Evolutionary conservation across 108 stramenopile genomes (phyloP).

Genomic region (Mediolabrus comicus): DNA sequence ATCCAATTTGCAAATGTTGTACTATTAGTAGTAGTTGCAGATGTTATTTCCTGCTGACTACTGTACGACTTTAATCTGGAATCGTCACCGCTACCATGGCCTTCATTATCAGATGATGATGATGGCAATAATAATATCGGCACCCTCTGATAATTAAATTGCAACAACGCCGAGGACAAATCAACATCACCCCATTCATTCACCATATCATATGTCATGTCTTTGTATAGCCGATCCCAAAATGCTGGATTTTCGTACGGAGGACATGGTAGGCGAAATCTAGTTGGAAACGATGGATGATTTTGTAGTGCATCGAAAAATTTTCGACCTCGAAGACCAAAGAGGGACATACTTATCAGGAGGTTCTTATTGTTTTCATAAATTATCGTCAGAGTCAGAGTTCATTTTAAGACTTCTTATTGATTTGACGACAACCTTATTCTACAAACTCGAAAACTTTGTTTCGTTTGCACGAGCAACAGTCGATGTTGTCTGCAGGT

Average conservation of each 20-base stretch:
- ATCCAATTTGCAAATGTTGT: conserved; percentile 52
- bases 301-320: conserved; percentile 43
- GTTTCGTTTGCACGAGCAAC: too few relatives aligned
- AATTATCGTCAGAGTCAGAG: too few relatives aligned
- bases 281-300: conserved; percentile 13
- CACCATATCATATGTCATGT: conserved; percentile 52
- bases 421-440: too few relatives aligned
- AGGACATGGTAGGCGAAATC: conserved; percentile 66
- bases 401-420: too few relatives aligned
- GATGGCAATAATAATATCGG: neutral
- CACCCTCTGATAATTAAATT: conserved; percentile 33
- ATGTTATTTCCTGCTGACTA: neutral
- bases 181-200: conserved; percentile 75
- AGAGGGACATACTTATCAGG: neutral
- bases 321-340: conserved; percentile 15
- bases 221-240: conserved; percentile 67
- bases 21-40: neutral
- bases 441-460: too few relatives aligned
- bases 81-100: neutral
- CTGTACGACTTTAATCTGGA: too few relatives aligned
- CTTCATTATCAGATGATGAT: too few relatives aligned
- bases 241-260: conserved; percentile 58
- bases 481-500: too few relatives aligned
- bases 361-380: too few relatives aligned
- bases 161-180: conserved; percentile 21